phyloP scores from a whole-genome alignment of 306 rosid genomes.

The Lotus japonicus region DNA sequence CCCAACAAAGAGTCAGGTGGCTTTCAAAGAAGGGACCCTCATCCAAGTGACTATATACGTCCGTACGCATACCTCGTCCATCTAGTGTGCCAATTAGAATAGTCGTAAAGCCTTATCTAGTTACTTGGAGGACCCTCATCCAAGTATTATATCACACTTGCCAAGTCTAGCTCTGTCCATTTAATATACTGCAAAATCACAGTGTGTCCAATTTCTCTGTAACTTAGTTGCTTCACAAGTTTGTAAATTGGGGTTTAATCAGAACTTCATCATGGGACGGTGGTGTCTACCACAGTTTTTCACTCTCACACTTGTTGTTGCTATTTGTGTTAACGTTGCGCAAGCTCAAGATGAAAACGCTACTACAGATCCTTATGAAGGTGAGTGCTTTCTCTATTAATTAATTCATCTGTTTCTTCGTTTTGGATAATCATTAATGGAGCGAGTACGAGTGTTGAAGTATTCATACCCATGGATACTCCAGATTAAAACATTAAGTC shows the following conservation, averaged over 20 bases:
- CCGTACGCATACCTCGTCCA: too few relatives aligned
- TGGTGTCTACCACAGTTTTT: not conserved
- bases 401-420: not conserved
- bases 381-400: constrained; percentile 13
- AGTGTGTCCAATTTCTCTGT: not conserved
- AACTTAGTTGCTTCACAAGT: not conserved
- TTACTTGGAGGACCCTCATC: too few relatives aligned
- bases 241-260: not conserved
- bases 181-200: not conserved
- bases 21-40: too few relatives aligned
- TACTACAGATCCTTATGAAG: constrained; percentile 59
- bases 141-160: too few relatives aligned
- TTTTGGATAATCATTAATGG: too few relatives aligned
- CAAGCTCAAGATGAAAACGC: constrained; percentile 35
- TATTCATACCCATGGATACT: too few relatives aligned
- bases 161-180: not conserved
- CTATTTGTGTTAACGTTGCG: constrained; percentile 14
- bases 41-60: too few relatives aligned
- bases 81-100: too few relatives aligned
- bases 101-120: too few relatives aligned
- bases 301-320: not conserved
- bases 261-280: not conserved
- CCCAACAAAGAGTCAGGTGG: too few relatives aligned
- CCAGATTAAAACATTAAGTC: too few relatives aligned
- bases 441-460: too few relatives aligned